phyloP scores from a whole-genome alignment of 305 asterid species.

The Stenogyne calaminthoides region DNA sequence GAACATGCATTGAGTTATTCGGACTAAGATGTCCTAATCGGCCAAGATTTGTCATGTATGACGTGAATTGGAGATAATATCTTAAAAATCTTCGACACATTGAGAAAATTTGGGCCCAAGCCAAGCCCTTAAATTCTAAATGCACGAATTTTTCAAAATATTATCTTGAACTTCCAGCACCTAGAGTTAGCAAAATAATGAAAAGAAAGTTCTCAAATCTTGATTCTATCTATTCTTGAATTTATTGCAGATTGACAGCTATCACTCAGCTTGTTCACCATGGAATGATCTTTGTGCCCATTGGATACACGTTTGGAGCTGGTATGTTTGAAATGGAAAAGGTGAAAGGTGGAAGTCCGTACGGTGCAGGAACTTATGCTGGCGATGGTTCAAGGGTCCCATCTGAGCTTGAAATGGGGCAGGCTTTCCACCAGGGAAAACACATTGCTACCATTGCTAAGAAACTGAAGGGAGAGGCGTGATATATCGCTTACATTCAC shows the following conservation, averaged over 20 bases:
- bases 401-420: conserved; percentile 50
- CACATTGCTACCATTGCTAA: conserved; percentile 53
- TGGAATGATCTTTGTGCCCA: conserved; percentile 53
- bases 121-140: neutral
- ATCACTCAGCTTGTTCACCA: conserved; percentile 54
- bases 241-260: conserved; percentile 44
- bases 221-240: neutral
- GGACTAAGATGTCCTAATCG: neutral
- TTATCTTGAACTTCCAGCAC: neutral
- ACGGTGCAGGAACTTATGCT: conserved; percentile 62
- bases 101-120: neutral
- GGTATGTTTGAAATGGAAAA: conserved; percentile 59
- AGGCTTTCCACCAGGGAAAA: conserved; percentile 65
- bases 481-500: conserved; percentile 20
- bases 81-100: neutral
- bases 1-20: neutral
- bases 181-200: neutral
- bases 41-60: neutral
- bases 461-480: conserved; percentile 48
- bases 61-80: neutral
- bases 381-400: conserved; percentile 61
- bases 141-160: neutral
- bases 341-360: conserved; percentile 62
- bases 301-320: conserved; percentile 54
- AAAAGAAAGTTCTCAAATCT: neutral